Base-by-base conservation (phyloP, 257 asterid species). In the Fraxinus americana region DNA sequence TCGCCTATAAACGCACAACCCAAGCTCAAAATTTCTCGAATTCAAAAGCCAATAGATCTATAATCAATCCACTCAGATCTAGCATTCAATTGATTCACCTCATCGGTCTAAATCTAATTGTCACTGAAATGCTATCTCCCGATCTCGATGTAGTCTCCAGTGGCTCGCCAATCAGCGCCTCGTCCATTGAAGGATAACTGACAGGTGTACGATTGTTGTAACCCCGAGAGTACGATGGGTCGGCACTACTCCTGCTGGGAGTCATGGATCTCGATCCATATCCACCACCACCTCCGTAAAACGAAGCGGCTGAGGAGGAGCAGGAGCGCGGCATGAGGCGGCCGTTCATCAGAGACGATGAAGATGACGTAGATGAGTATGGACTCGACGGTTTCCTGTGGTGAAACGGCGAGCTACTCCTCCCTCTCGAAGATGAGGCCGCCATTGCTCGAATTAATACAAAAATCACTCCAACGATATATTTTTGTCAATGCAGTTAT, bases 51-150 rank as follows among this genome's bases (percentile, higher is more conserved):
- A 25, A 74, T 54, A 14, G 73, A 85, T 82, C 84, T 65, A 78
- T 82, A 82, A 68, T 74, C 81, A 77, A 80, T 86, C 77, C 67
- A 85, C 73, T 80, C 87, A 88, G 97, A 96, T 89, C 93, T 80
- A 78, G 41, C 72, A 79, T 3, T 70, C 19, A 3, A 2, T 76
- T 75, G 77, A 36, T 75, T 86, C 91, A 96, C 99, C 96, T 96
- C 90, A 96, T 2, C 34, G 99, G 99, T 68, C 99, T 91, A 88
- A 96, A 96, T 38, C 99, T 82, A 88, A 96, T 91, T 12, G 99
- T 96, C 54, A 93, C 99, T 6, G 98, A 91, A 80, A 96, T 93
- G 79, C 97, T 92, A 75, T 96, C 99, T 82, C 87, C 96, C 85
- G 97, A 89, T 92, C 92, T 78, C 78, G 99, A 80, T 17, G 85